These are phyloP conservation scores for Globisporangium apiculatum DNA, from an alignment of 352 stramenopile genomes.

Conservation along the genomic window DNA sequence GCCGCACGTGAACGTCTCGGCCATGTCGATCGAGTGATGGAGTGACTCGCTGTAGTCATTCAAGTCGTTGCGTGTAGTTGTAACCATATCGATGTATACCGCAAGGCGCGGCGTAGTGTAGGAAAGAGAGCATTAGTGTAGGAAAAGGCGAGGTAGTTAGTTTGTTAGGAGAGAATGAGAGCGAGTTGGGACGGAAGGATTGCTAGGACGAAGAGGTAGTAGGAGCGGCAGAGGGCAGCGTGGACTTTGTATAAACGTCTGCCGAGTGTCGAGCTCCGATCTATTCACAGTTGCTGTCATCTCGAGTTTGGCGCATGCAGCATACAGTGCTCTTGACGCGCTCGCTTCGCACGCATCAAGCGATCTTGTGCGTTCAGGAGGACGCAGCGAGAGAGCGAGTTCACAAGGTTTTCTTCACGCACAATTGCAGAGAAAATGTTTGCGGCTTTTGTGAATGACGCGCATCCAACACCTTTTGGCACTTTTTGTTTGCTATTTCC, in stretches of 20 bases:
- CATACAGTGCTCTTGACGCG: too few species aligned
- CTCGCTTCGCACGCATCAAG: too few species aligned
- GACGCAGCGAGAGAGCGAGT: too few species aligned
- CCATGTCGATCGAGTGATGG: conserved; percentile 13
- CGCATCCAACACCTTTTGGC: background rate
- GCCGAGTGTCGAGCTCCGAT: background rate
- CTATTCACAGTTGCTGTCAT: background rate
- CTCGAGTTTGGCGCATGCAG: background rate
- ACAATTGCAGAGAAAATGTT: too few species aligned
- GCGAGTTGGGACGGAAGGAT: background rate
- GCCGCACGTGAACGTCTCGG: conserved; percentile 10
- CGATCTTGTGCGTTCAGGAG: too few species aligned
- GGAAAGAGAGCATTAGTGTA: background rate
- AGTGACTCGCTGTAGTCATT: background rate
- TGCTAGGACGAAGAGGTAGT: background rate
- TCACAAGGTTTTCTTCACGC: too few species aligned
- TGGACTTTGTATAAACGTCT: conserved; percentile 4
- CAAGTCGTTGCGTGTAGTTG: background rate
- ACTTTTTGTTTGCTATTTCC: background rate
- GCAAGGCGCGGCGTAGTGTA: conserved; percentile 1
- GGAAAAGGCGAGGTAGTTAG: background rate
- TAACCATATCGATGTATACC: conserved; percentile 8
- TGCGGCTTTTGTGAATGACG: background rate
- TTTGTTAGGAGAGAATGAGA: background rate
- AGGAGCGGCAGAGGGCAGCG: background rate